Conservation (phyloP, 768 basidiomycete genomes). For the Calocera cornea region DNA sequence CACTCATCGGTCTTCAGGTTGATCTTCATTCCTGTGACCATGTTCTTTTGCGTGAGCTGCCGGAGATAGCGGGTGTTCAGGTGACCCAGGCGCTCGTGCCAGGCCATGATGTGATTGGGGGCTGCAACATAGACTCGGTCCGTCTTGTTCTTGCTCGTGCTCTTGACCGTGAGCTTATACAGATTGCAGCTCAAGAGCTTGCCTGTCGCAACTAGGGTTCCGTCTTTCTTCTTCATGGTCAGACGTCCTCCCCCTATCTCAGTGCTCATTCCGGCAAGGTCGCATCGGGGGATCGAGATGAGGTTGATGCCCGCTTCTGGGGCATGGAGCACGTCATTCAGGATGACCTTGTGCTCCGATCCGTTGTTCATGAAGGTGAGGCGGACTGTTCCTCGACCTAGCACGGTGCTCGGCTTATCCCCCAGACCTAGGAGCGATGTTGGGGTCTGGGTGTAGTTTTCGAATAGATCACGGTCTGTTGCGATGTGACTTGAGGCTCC, state of each 20-base stretch:
- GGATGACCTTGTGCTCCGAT: constrained; percentile 11
- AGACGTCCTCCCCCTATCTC: constrained; percentile 4
- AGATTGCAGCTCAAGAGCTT: constrained; percentile 1
- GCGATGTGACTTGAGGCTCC: not conserved
- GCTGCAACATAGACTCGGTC: not conserved
- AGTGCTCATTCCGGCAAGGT: constrained; percentile 7
- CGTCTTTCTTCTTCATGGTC: constrained; percentile 12
- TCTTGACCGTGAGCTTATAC: constrained; percentile 11
- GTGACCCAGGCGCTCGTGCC: not conserved
- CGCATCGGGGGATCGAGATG: constrained; percentile 17
- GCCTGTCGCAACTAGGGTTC: not conserved
- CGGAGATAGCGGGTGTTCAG: not conserved
- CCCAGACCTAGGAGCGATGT: not conserved
- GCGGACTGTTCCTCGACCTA: not conserved
- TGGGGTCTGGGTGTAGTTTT: not conserved
- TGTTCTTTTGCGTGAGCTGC: not conserved
- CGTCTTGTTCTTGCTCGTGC: not conserved
- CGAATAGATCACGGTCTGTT: not conserved
- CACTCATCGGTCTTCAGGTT: not conserved
- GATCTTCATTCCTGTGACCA: not conserved
- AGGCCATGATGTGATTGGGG: not conserved
- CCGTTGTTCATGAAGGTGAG: constrained; percentile 13
- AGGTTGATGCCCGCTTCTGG: constrained; percentile 23
- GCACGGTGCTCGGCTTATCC: not conserved
- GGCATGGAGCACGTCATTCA: constrained; percentile 19